Evolutionary conservation across 345 rosid species (phyloP).

Genomic region (Ailanthus altissimus): DNA sequence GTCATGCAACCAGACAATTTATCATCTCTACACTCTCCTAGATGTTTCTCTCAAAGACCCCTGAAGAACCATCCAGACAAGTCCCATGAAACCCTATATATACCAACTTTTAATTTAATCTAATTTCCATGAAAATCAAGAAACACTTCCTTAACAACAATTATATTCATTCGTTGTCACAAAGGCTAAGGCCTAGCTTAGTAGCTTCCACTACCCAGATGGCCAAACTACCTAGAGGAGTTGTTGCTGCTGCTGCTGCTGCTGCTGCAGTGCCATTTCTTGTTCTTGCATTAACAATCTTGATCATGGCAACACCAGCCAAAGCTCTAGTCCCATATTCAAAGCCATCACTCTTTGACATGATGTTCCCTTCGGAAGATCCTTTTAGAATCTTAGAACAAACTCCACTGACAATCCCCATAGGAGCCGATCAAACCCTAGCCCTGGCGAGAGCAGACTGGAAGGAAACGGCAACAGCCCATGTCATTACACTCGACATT

Average conservation of each 20-base stretch:
- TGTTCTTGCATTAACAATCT: background rate
- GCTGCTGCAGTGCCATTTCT: background rate
- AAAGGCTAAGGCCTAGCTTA: too few species aligned
- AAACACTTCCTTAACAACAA: background rate
- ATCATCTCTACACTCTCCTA: background rate
- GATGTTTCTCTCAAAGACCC: background rate
- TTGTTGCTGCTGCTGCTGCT: too few species aligned
- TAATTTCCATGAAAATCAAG: background rate
- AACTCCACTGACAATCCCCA: conserved; percentile 35
- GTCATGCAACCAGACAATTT: background rate
- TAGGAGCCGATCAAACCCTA: conserved; percentile 20
- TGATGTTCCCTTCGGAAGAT: conserved; percentile 38
- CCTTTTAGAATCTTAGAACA: conserved; percentile 50
- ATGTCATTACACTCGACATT: conserved; percentile 32
- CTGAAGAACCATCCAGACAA: conserved; percentile 6
- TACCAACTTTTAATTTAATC: background rate
- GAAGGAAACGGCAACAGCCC: conserved; percentile 36
- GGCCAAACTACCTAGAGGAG: conserved; percentile 2
- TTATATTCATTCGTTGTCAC: too few species aligned
- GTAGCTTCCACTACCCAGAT: background rate
- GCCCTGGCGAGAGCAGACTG: conserved; percentile 43
- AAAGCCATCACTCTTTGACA: conserved; percentile 29
- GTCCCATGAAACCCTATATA: background rate
- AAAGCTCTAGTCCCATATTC: conserved; percentile 28
- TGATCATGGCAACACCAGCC: background rate